Evolutionary conservation across 2,329 filamentous ascomycete genomes (phyloP).

Genomic region (Nigrospora osmanthi): DNA sequence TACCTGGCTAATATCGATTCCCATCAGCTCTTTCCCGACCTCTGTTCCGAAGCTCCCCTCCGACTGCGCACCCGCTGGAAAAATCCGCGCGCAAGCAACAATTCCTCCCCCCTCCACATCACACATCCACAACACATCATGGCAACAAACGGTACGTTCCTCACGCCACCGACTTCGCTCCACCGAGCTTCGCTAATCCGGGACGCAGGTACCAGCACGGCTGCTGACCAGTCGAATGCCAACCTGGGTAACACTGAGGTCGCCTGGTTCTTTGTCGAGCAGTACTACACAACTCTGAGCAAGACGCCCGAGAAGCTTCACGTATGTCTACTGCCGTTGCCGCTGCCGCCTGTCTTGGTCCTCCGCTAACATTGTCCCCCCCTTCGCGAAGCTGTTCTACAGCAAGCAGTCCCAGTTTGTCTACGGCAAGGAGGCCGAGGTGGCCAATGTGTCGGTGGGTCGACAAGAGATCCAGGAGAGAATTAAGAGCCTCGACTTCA

Average conservation of each 20-base stretch:
- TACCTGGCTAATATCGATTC: too few relatives aligned
- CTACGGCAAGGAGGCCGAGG: constrained; percentile 83
- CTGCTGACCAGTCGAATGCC: constrained; percentile 24
- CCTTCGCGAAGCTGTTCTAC: constrained; percentile 67
- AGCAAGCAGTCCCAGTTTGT: constrained; percentile 94
- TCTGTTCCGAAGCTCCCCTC: too few relatives aligned
- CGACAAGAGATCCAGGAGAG: constrained; percentile 92
- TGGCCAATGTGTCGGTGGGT: constrained; percentile 78
- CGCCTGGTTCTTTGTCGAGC: constrained; percentile 98
- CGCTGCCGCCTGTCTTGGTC: too few relatives aligned
- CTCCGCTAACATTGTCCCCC: neutral
- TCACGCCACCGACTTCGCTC: too few relatives aligned
- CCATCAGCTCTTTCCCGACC: too few relatives aligned
- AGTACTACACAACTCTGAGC: constrained; percentile 97
- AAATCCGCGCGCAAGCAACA: too few relatives aligned
- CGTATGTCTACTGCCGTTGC: constrained; percentile 33
- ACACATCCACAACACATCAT: too few relatives aligned
- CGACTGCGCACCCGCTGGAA: too few relatives aligned
- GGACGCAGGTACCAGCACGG: constrained; percentile 15
- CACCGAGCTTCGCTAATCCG: too few relatives aligned
- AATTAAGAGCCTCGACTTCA: constrained; percentile 87
- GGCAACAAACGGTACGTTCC: too few relatives aligned
- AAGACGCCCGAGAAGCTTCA: constrained; percentile 90
- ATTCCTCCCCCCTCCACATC: too few relatives aligned
- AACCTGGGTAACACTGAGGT: constrained; percentile 81